Percentiles rank a stretch among this genome's conserved stretches.
phyloP scores from a whole-genome alignment of 1,139 yeast species.

The Torulaspora globosa region DNA sequence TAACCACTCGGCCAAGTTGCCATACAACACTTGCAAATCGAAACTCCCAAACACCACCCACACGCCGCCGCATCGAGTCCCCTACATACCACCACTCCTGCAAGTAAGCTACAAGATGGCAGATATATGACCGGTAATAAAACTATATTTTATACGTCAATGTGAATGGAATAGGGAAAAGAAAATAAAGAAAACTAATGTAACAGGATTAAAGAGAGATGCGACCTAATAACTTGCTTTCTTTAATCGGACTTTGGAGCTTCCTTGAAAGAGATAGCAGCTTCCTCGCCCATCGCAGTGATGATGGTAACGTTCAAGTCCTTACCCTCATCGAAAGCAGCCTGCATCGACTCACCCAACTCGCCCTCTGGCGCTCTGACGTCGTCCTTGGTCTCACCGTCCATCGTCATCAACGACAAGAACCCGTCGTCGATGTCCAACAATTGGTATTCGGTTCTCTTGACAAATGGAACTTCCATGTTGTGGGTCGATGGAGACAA shows the following conservation, averaged over 20 bases:
- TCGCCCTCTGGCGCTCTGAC: slow-evolving; percentile 98
- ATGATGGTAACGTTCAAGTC: slow-evolving; percentile 94
- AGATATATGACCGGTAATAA: too few relatives aligned
- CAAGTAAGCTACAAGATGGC: too few relatives aligned
- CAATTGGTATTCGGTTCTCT: slow-evolving; percentile 93
- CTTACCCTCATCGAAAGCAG: slow-evolving; percentile 96
- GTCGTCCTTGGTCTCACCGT: slow-evolving; percentile 99
- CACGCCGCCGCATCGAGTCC: too few relatives aligned
- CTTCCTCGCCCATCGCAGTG: slow-evolving; percentile 99
- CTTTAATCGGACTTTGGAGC: slow-evolving; percentile 68
- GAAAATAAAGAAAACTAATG: slow-evolving; percentile 9
- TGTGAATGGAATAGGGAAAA: slow-evolving; percentile 2
- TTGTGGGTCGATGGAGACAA: slow-evolving; percentile 99
- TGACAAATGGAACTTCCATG: slow-evolving; percentile 98
- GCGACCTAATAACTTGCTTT: slow-evolving; percentile 2
- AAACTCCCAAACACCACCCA: not conserved
- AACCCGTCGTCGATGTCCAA: slow-evolving; percentile 97
- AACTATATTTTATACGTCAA: not conserved
- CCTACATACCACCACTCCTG: too few relatives aligned
- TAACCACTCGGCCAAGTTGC: slow-evolving; percentile 54
- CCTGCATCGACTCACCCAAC: slow-evolving; percentile 85
- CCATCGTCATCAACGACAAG: slow-evolving; percentile 94
- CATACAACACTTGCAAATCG: slow-evolving; percentile 13
- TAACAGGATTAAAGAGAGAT: slow-evolving; percentile 9
- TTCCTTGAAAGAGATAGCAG: slow-evolving; percentile 96